Percentiles rank a stretch among this genome's conserved stretches.
Conservation (phyloP, 164 flowering plant species). For the Vitis rotundifolia region DNA sequence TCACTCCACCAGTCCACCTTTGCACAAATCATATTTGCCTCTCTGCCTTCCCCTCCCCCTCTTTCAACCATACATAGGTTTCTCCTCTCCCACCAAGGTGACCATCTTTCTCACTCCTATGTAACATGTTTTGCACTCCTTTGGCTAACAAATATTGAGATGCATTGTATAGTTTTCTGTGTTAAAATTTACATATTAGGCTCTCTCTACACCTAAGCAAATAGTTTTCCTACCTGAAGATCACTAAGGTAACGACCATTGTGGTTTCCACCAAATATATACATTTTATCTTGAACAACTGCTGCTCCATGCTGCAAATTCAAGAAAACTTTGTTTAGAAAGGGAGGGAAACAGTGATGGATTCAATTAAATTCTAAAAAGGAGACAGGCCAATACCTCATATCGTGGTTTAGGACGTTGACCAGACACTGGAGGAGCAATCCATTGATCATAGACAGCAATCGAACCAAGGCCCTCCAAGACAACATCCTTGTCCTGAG, state of each 20-base stretch:
- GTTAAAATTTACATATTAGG: no score
- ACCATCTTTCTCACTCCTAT: no score
- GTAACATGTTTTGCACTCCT: no score
- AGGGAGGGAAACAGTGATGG: not conserved
- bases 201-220: not conserved
- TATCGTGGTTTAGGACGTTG: slow-evolving; percentile 88
- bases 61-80: no score
- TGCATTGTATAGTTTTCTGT: no score
- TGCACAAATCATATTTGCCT: no score
- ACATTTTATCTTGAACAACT: slow-evolving; percentile 85
- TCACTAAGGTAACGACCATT: slow-evolving; percentile 98
- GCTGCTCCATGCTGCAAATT: slow-evolving; percentile 91
- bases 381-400: slow-evolving; percentile 57
- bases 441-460: slow-evolving; percentile 90
- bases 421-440: slow-evolving; percentile 77
- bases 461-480: slow-evolving; percentile 71
- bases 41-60: no score
- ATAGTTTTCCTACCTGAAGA: slow-evolving; percentile 70
- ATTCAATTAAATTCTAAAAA: not conserved
- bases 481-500: slow-evolving; percentile 89
- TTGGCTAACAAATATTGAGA: no score
- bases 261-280: slow-evolving; percentile 95
- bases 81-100: no score
- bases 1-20: no score
- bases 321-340: not conserved